phyloP scores from a whole-genome alignment of 176 grass and related monocot genomes.

The Carex cristatella region DNA sequence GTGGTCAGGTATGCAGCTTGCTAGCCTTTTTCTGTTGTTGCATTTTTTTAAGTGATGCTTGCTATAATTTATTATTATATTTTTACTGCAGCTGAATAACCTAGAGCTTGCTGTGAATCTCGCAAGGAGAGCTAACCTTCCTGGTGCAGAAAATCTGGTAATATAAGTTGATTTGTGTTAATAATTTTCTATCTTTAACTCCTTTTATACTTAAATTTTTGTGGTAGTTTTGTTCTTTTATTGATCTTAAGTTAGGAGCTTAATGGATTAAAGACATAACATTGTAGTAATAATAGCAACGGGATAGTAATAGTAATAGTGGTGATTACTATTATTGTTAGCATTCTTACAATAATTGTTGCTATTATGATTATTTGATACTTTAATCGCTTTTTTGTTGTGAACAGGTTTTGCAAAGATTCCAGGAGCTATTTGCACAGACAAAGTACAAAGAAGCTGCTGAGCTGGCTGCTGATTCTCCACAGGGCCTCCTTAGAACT shows the following conservation, averaged over 20 bases:
- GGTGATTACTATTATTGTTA: not conserved
- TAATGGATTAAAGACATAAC: not conserved
- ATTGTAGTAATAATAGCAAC: not conserved
- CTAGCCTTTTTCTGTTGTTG: constrained; percentile 14
- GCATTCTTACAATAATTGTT: not conserved
- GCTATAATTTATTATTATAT: not conserved
- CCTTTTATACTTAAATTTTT: not conserved
- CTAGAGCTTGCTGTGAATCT: constrained; percentile 97
- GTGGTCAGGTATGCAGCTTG: constrained; percentile 60
- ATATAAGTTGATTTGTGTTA: not conserved
- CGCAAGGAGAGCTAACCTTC: constrained; percentile 94
- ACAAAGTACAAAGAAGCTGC: constrained; percentile 98
- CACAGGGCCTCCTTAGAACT: constrained; percentile 75
- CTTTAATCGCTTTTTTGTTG: not conserved
- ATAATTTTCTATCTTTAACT: not conserved
- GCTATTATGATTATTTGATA: not conserved
- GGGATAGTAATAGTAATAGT: not conserved
- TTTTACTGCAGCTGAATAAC: constrained; percentile 66
- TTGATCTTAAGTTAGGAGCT: not conserved
- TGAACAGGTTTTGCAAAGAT: constrained; percentile 83
- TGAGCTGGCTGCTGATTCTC: constrained; percentile 88
- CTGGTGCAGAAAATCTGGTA: constrained; percentile 90
- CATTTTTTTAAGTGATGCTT: not conserved
- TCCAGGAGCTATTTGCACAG: constrained; percentile 82
- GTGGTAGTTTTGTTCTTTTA: not conserved